Conservation (phyloP, 2,329 filamentous ascomycete species). For the Leptographium lundbergii region DNA sequence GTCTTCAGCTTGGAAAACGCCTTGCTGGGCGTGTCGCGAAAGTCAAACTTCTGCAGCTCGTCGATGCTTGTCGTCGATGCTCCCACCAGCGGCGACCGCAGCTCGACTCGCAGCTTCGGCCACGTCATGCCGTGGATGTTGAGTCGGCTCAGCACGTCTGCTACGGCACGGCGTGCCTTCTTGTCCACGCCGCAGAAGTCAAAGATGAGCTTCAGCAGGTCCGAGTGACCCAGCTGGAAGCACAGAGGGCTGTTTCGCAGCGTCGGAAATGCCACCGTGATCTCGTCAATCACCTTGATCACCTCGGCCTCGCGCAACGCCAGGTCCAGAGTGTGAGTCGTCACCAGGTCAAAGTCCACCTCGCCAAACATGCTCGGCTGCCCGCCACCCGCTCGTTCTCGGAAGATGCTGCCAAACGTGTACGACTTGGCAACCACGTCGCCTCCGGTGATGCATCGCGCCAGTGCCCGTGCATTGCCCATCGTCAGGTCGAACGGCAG, state of each 20-base stretch:
- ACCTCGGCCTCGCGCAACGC: constrained; percentile 87
- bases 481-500: constrained; percentile 89
- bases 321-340: constrained; percentile 65
- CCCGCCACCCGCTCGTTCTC: constrained; percentile 64
- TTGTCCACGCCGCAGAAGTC: constrained; percentile 72
- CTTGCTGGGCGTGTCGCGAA: constrained; percentile 51
- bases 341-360: constrained; percentile 94
- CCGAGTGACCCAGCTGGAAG: constrained; percentile 81
- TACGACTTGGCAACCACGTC: constrained; percentile 63
- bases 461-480: constrained; percentile 74
- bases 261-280: constrained; percentile 67
- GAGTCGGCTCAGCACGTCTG: constrained; percentile 75
- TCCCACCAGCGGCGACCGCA: constrained; percentile 69
- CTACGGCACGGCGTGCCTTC: constrained; percentile 55
- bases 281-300: constrained; percentile 88
- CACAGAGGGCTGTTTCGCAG: constrained; percentile 63
- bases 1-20: constrained; percentile 45
- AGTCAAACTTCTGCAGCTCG: constrained; percentile 83
- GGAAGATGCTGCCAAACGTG: constrained; percentile 77
- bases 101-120: constrained; percentile 69
- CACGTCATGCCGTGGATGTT: constrained; percentile 73
- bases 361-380: constrained; percentile 76
- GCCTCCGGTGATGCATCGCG: constrained; percentile 47
- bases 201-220: constrained; percentile 77
- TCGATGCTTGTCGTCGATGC: constrained; percentile 83